phyloP scores from a whole-genome alignment of 2,329 filamentous ascomycete genomes.

The Pyrenochaeta sp. region DNA sequence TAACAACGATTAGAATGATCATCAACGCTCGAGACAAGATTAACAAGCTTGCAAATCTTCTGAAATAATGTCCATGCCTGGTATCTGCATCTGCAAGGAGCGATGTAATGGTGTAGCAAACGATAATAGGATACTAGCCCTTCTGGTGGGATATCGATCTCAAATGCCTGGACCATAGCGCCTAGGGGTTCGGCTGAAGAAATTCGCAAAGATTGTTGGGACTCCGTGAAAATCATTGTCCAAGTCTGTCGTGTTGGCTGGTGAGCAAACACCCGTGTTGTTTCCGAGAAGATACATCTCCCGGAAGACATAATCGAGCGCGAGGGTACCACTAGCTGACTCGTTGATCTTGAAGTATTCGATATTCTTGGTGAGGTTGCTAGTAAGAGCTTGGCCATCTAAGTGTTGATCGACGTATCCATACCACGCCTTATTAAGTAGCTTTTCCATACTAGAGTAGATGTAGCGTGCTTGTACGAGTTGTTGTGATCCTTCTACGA shows the following conservation, averaged over 20 bases:
- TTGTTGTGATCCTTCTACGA: constrained; percentile 31
- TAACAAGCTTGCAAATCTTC: neutral
- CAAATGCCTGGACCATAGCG: constrained; percentile 14
- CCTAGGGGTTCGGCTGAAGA: constrained; percentile 4
- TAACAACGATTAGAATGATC: constrained; percentile 5
- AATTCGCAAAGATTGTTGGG: constrained; percentile 3
- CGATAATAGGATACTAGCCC: constrained; percentile 14
- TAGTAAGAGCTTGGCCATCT: constrained; percentile 12
- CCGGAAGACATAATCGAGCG: constrained; percentile 9
- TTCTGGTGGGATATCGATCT: constrained; percentile 8
- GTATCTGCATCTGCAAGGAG: constrained; percentile 11
- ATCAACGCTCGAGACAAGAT: constrained; percentile 9
- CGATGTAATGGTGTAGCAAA: constrained; percentile 15
- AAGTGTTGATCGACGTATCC: constrained; percentile 16
- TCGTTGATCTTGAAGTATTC: constrained; percentile 23
- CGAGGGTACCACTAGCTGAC: constrained; percentile 2
- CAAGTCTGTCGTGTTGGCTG: constrained; percentile 4
- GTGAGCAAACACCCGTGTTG: constrained; percentile 14
- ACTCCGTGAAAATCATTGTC: constrained; percentile 1
- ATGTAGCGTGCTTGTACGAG: constrained; percentile 21
- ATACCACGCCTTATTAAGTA: neutral
- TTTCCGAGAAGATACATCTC: constrained; percentile 20
- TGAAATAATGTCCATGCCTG: neutral
- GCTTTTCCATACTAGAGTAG: neutral
- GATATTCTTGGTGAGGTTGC: constrained; percentile 13